Conservation (phyloP, 2,329 filamentous ascomycete species). For the Elsinoe ampelina region DNA sequence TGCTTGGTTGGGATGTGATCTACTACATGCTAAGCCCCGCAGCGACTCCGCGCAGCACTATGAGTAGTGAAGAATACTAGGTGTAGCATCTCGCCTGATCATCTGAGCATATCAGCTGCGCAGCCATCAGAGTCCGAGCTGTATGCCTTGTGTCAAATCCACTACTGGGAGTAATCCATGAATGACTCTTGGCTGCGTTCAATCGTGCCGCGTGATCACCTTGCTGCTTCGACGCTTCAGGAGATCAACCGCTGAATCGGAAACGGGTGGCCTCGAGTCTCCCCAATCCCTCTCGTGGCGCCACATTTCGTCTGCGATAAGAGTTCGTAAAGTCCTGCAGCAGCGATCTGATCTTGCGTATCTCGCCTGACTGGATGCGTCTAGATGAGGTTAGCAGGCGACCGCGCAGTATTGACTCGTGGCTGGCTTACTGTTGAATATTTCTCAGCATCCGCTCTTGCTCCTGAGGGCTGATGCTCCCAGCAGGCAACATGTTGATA, state of each 20-base stretch:
- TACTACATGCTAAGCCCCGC: no score
- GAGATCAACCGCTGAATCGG: constrained; percentile 49
- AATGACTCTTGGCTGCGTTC: no score
- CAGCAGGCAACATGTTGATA: constrained; percentile 70
- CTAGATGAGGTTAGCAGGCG: constrained; percentile 22
- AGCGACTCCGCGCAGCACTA: no score
- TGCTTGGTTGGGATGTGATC: no score
- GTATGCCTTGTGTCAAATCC: no score
- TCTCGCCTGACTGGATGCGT: constrained; percentile 52
- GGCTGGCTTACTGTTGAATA: constrained; percentile 52
- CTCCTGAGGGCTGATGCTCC: constrained; percentile 71
- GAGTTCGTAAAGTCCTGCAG: constrained; percentile 95
- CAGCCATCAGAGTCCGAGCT: no score
- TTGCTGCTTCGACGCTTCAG: no score
- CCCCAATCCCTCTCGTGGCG: constrained; percentile 84
- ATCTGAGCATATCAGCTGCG: no score
- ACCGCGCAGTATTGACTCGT: background rate
- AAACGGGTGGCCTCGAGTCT: constrained; percentile 80
- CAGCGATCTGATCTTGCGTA: constrained; percentile 71
- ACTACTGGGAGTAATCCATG: no score
- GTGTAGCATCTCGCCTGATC: no score
- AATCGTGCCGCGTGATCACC: no score
- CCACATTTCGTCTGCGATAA: constrained; percentile 87
- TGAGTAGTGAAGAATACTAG: no score
- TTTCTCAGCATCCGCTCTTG: constrained; percentile 70